Base-by-base conservation (phyloP, 805 yeast species). In the Kodamaea lidongshanica region DNA sequence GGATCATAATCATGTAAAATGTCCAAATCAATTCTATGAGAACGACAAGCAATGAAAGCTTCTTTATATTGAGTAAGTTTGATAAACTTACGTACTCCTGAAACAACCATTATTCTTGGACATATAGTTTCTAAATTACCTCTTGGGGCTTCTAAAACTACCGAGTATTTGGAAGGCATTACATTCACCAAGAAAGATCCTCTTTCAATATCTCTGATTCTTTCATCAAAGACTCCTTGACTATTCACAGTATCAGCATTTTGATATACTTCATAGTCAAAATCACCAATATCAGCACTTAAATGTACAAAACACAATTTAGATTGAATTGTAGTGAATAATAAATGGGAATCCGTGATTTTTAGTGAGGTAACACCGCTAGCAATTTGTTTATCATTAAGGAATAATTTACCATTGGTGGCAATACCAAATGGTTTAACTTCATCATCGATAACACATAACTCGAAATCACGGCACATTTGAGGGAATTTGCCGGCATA, bases 91-190 rank as follows among this genome's bases (percentile, higher is more conserved):
- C 98, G 72, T 15, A 92, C 94, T 13, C 80, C 92, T 8, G 83
- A 71, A 22, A 92, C 61, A 3, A 89, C 94, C 81, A 92, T 77
- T 26, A 92, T 82, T 53, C 98, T 71, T 9, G 99, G 98, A 47
- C 76, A 79, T 12, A 92, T 82, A 0, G 97, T 87, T 55, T 92
- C 99, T 42, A 92, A 61, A 48, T 92, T 92, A 38, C 99, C 99
- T 52, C 99, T 73, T 36, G 94, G 94, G 4, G 96, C 96, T 54
- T 92, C 96, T 31, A 92, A 64, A 4, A 85, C 77, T 12, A 94
- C 87, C 1, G 88, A 71, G 34, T 87, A 77, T 33, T 74, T 80
- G 0, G 89, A 74, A 1, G 96, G 96, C 46, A 87, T 79, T 2
- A 75, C 74, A 22, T 87, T 66, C 0, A 89, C 85, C 27, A 92